Base-by-base conservation (phyloP, 352 stramenopile species). In the Aphanomyces astaci region DNA sequence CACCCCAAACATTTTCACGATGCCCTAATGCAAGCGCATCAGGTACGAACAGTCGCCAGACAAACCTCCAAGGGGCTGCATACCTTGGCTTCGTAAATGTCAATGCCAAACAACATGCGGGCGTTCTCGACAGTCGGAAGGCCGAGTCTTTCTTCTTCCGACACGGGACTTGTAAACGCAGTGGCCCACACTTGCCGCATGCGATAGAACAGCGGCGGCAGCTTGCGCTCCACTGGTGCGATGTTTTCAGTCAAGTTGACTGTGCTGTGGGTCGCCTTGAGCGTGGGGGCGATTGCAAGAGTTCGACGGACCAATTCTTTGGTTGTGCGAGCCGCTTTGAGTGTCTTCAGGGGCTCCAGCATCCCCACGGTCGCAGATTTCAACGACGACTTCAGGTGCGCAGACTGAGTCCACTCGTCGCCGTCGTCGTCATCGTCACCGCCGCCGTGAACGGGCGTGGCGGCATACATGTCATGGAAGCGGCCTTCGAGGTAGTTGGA, bases 41-140 rank as follows among this genome's bases (percentile, higher is more conserved):
- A 65, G 22, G 11, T 19, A 51, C 54, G 11, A 7, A 55, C 17
- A 24, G 9, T 22, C 10, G 28, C 48, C 19, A 28, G 9, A 55
- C 25, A 28, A 28, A 10, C 19, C 19, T 13, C 9, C 1, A 24
- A 55, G 9, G 48, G 9, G 9, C 15, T 10, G 9, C 51, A 10
- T 25, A 68, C 62, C 19, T 49, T 43, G 32, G 62, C 62, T 60
- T 68, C 62, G 51, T 68, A 68, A 22, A 68, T 52, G 51, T 68
- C 62, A 24, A 68, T 43, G 62, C 62, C 46, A 62, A 68, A 68
- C 17, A 68, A 43, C 19, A 40, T 68, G 30, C 62, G 43, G 2
- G 62, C 49, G 43, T 68, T 51, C 32, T 60, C 62, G 17, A 45
- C 4, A 3, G 49, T 49, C 2, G 62, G 62, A 5, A 68, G 48